These are phyloP conservation scores for Ilyonectria destructans DNA, from an alignment of 2,329 filamentous ascomycete species.

Conservation along the genomic window DNA sequence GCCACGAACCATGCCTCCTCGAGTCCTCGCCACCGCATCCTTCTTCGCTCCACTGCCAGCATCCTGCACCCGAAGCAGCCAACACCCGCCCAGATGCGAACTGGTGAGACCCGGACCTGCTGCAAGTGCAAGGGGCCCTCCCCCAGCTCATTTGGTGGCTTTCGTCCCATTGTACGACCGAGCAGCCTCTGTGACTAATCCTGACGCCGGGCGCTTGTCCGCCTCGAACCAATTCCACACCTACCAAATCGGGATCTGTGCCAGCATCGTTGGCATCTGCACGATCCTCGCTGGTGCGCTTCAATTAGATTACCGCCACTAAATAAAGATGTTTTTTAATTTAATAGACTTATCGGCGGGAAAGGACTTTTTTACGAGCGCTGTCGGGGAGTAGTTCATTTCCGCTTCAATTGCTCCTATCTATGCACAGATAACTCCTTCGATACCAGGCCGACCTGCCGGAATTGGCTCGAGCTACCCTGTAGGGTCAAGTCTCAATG, in stretches of 20 bases:
- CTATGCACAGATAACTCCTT: background rate
- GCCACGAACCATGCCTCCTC: background rate
- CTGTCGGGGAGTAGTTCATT: background rate
- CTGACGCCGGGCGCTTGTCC: background rate
- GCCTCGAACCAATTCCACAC: background rate
- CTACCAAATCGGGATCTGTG: background rate
- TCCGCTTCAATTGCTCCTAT: background rate
- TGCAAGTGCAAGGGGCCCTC: background rate
- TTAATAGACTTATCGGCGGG: background rate
- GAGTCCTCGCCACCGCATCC: background rate
- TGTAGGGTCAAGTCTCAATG: background rate
- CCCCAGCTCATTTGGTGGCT: background rate
- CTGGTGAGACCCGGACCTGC: background rate
- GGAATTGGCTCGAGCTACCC: background rate
- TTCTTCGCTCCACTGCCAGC: background rate
- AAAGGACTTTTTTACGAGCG: background rate
- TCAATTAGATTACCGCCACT: background rate
- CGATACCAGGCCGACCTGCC: background rate
- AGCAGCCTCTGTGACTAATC: too few relatives aligned
- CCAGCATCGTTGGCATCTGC: background rate
- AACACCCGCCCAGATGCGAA: conserved; percentile 1
- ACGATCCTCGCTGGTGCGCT: background rate
- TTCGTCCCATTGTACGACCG: background rate
- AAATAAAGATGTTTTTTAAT: background rate
- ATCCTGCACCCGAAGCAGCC: background rate